Conservation (phyloP, 1,284 basidiomycete species). For the Trichosporon sp. region DNA sequence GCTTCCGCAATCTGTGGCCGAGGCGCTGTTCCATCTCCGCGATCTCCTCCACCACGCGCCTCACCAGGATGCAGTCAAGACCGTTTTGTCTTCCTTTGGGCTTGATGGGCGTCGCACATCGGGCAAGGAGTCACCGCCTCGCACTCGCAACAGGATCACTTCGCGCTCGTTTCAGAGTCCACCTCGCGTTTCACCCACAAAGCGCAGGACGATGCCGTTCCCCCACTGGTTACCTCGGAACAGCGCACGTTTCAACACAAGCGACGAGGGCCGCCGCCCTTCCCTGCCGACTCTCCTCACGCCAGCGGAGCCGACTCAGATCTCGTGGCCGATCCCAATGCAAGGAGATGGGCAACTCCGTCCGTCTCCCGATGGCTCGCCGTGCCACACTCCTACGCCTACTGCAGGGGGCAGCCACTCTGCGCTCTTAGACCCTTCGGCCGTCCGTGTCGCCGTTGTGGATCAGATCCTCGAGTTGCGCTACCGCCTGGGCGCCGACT, state of each 20-base stretch:
- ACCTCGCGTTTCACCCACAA: slow-evolving; percentile 13
- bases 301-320: neutral
- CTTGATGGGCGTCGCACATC: slow-evolving; percentile 10
- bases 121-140: neutral
- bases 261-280: slow-evolving; percentile 23
- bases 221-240: slow-evolving; percentile 26
- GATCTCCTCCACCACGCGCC: slow-evolving; percentile 9
- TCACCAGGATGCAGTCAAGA: slow-evolving; percentile 5
- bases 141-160: neutral
- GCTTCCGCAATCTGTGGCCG: slow-evolving; percentile 14
- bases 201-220: slow-evolving; percentile 16
- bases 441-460: slow-evolving; percentile 17
- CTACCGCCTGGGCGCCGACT: slow-evolving; percentile 23
- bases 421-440: neutral
- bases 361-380: neutral
- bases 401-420: neutral
- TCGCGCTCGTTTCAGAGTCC: neutral
- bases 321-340: slow-evolving; percentile 1
- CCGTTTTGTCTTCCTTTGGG: slow-evolving; percentile 8
- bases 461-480: slow-evolving; percentile 27
- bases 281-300: slow-evolving; percentile 25
- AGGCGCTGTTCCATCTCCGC: slow-evolving; percentile 10
- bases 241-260: neutral
- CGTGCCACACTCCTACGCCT: neutral
- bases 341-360: neutral